Evolutionary conservation across 352 stramenopile genomes (phyloP).

Genomic region (Discostella stelligera): DNA sequence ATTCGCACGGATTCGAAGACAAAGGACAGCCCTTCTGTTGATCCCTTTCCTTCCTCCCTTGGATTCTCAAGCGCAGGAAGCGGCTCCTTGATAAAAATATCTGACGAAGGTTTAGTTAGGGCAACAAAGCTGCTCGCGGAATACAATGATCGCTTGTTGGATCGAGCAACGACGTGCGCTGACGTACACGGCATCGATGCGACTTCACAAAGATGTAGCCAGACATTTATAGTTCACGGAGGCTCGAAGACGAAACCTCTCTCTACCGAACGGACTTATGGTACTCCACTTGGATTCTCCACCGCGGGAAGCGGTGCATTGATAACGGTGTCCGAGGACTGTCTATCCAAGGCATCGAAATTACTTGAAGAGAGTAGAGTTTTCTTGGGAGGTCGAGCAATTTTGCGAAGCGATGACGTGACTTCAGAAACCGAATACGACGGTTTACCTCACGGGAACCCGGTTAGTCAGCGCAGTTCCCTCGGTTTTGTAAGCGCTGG

Average conservation of each 20-base stretch:
- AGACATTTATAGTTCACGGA: too few relatives aligned
- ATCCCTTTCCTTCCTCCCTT: background rate
- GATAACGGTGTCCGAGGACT: background rate
- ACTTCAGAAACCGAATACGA: background rate
- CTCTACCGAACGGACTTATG: background rate
- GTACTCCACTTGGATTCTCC: background rate
- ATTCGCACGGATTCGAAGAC: background rate
- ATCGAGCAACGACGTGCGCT: background rate
- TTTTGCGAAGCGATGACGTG: background rate
- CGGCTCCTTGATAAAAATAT: constrained; percentile 20
- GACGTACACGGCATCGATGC: background rate
- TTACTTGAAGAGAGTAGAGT: background rate
- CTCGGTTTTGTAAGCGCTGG: background rate
- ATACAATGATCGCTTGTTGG: background rate
- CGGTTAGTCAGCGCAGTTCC: background rate
- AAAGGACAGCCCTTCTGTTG: background rate
- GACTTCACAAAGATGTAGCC: background rate
- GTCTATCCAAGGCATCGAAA: background rate
- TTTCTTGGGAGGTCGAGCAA: too few relatives aligned
- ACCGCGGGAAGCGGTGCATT: background rate
- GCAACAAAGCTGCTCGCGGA: background rate
- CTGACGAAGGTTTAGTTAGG: constrained; percentile 7
- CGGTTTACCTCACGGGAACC: background rate
- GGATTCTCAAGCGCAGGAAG: constrained; percentile 26
- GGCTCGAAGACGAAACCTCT: too few relatives aligned